These are phyloP conservation scores for Paulownia fortunei DNA, from an alignment of 257 asterid species.

Conservation along the genomic window DNA sequence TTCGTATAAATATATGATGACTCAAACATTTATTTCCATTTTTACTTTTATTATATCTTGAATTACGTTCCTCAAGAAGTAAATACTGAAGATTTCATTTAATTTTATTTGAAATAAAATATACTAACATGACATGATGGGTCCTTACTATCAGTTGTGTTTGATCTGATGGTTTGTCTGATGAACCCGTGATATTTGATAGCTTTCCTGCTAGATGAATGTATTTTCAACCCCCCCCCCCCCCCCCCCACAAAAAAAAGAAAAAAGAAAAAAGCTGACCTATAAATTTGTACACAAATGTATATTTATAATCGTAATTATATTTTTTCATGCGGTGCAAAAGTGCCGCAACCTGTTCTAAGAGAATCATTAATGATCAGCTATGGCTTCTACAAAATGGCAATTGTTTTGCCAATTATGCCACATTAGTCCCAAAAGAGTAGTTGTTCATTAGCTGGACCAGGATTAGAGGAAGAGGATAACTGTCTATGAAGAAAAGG, in stretches of 20 bases:
- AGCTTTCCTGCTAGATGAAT: neutral
- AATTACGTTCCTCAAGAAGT: neutral
- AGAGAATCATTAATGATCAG: neutral
- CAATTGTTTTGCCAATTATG: neutral
- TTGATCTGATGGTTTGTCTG: neutral
- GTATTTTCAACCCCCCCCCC: too few species aligned
- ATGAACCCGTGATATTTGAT: neutral
- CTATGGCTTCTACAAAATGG: too few species aligned
- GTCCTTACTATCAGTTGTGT: neutral
- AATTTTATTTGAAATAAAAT: neutral
- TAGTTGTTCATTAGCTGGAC: neutral
- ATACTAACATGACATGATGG: neutral
- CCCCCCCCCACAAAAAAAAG: too few species aligned
- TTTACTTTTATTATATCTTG: neutral
- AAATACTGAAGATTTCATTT: neutral
- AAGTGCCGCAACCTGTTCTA: too few species aligned
- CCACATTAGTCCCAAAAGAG: neutral
- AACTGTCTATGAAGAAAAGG: neutral
- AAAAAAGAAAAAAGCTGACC: neutral
- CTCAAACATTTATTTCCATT: neutral
- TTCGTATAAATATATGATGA: neutral
- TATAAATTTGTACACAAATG: neutral
- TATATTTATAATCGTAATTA: neutral
- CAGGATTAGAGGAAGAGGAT: neutral
- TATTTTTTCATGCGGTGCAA: neutral